phyloP scores from a whole-genome alignment of 805 yeast genomes.

The Candida maesae region DNA sequence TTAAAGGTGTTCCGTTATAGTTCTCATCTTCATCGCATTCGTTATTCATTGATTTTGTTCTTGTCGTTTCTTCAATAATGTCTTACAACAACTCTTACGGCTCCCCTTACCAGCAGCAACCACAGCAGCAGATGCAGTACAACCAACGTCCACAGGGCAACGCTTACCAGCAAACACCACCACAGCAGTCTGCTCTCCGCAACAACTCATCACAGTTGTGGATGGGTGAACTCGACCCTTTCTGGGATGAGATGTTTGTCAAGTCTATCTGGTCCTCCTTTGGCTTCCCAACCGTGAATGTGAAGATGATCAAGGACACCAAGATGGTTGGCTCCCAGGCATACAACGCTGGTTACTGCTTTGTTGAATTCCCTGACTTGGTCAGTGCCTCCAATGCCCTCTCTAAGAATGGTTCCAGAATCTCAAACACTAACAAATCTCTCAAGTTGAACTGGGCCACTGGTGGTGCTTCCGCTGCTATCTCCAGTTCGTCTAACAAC shows the following conservation, averaged over 20 bases:
- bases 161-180: conserved; percentile 12
- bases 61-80: not conserved
- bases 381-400: conserved; percentile 65
- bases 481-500: conserved; percentile 10
- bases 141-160: conserved; percentile 2
- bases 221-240: conserved; percentile 91
- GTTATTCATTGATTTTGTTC: not conserved
- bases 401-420: conserved; percentile 58
- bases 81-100: not conserved
- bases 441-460: conserved; percentile 83
- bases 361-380: conserved; percentile 64
- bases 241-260: conserved; percentile 73
- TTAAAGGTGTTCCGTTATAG: not conserved
- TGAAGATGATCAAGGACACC: conserved; percentile 72
- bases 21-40: not conserved
- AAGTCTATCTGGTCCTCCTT: conserved; percentile 64
- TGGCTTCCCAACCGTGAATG: conserved; percentile 56
- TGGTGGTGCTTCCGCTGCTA: conserved; percentile 36
- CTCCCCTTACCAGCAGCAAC: conserved; percentile 1
- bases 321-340: conserved; percentile 23
- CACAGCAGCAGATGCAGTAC: conserved; percentile 7
- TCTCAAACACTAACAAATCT: conserved; percentile 57
- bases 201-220: conserved; percentile 42
- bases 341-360: conserved; percentile 72
- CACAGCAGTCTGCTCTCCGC: conserved; percentile 12